These are phyloP conservation scores for Blastomyces parvus DNA, from an alignment of 2,329 filamentous ascomycete genomes.

Conservation along the genomic window DNA sequence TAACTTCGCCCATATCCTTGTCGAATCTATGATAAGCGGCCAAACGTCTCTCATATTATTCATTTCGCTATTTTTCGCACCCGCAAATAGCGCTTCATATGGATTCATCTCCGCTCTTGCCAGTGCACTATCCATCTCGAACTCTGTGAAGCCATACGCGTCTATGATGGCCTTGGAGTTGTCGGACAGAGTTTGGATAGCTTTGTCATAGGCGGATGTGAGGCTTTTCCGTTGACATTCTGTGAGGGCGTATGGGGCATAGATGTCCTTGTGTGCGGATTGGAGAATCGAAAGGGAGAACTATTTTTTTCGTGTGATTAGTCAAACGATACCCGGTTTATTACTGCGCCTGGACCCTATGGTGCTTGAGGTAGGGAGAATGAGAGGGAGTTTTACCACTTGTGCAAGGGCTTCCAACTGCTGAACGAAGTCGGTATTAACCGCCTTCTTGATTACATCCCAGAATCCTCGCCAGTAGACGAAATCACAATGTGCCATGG, in stretches of 20 bases:
- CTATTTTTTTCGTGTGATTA: conserved; percentile 5
- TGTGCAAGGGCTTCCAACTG: conserved; percentile 14
- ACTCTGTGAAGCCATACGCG: conserved; percentile 21
- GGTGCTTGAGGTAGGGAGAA: background rate
- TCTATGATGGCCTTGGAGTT: conserved; percentile 18
- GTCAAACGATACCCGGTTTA: background rate
- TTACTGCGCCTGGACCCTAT: background rate
- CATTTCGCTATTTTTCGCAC: conserved; percentile 21
- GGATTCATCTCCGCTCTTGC: conserved; percentile 19
- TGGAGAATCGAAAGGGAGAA: conserved; percentile 19
- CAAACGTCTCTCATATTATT: conserved; percentile 19
- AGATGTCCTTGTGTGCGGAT: conserved; percentile 15
- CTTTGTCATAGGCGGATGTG: conserved; percentile 15
- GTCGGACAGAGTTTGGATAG: conserved; percentile 16
- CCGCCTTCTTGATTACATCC: conserved; percentile 14
- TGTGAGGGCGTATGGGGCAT: conserved; percentile 12
- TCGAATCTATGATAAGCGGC: conserved; percentile 18
- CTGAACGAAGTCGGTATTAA: conserved; percentile 7
- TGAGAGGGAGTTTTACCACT: conserved; percentile 11
- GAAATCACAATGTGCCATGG: conserved; percentile 22
- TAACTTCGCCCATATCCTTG: conserved; percentile 15
- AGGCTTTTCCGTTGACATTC: conserved; percentile 12
- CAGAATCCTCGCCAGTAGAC: conserved; percentile 19
- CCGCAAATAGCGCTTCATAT: conserved; percentile 20
- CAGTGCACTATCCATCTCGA: conserved; percentile 21